Conservation (phyloP, 2,329 filamentous ascomycete genomes). For the Ophiostoma ulmi region DNA sequence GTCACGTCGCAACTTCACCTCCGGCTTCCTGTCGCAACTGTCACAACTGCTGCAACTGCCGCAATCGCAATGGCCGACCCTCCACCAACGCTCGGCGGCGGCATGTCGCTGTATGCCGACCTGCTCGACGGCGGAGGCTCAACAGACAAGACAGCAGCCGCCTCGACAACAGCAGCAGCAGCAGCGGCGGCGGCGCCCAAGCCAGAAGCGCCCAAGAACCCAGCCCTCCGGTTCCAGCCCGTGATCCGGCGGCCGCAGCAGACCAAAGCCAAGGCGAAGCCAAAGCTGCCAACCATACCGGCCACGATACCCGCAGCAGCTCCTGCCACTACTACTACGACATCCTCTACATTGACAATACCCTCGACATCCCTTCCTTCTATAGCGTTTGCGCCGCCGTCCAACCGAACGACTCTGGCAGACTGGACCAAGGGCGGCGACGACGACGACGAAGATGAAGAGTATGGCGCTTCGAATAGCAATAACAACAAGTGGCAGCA, state of each 20-base stretch:
- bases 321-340: neutral
- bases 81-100: slow-evolving; percentile 42
- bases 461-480: neutral
- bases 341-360: slow-evolving; percentile 27
- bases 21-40: neutral
- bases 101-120: slow-evolving; percentile 77
- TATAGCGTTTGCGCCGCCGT: slow-evolving; percentile 26
- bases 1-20: neutral
- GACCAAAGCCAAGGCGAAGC: slow-evolving; percentile 59
- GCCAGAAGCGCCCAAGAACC: slow-evolving; percentile 53
- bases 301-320: neutral
- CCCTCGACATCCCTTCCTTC: slow-evolving; percentile 14
- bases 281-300: slow-evolving; percentile 13
- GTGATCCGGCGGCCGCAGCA: slow-evolving; percentile 68
- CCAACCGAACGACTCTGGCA: slow-evolving; percentile 54
- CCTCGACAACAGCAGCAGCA: slow-evolving; percentile 19
- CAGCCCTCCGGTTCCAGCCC: slow-evolving; percentile 75
- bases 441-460: slow-evolving; percentile 16
- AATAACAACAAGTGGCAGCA: slow-evolving; percentile 47
- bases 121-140: slow-evolving; percentile 61
- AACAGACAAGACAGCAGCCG: slow-evolving; percentile 41
- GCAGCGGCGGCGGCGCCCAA: slow-evolving; percentile 40
- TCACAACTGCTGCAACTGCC: neutral
- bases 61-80: slow-evolving; percentile 29
- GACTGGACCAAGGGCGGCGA: slow-evolving; percentile 59